Base-by-base conservation (phyloP, 345 rosid species). In the Gossypium mustelinum region DNA sequence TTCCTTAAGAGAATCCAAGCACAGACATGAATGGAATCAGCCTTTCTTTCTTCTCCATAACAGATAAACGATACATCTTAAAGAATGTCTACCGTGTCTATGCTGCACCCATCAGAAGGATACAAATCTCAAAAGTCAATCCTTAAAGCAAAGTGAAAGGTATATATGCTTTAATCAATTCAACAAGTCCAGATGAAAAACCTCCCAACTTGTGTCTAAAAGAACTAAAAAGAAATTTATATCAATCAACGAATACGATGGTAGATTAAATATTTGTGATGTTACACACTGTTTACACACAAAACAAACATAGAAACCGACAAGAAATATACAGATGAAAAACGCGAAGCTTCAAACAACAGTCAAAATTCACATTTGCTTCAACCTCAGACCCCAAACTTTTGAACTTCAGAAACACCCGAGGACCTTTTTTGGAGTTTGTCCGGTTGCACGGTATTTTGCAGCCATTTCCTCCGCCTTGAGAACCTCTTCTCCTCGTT, bases 401-500 rank as follows among this genome's bases (percentile, higher is more conserved):
- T 29, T 48, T 69, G 16, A 54, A 48, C 69, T 73, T 86, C 73
- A 90, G 86, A 95, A 92, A 85, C 97, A 93, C 24, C 97, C 92
- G 45, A 89, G 82, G 74, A 81, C 68, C 76, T 88, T 92, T 82
- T 92, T 93, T 2, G 99, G 99, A 29, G 85, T 73, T 9, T 82
- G 73, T 11, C 94, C 92, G 11, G 90, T 93, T 39, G 99, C 98
- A 12, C 91, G 88, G 76, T 85, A 79, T 80, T 92, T 96, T 8
- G 98, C 99, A 68, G 95, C 94, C 82, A 67, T 73, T 80, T 96
- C 99, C 84, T 90, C 95, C 17, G 97, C 92, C 78, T 89, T 90
- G 13, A 96, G 94, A 47, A 89, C 2, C 70, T 93, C 94, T 87
- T 96, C 94, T 43, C 94, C 92, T 2, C 82, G 89, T 68, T 72